These are phyloP conservation scores for Zarea fungicola DNA, from an alignment of 2,329 filamentous ascomycete genomes.

Conservation along the genomic window DNA sequence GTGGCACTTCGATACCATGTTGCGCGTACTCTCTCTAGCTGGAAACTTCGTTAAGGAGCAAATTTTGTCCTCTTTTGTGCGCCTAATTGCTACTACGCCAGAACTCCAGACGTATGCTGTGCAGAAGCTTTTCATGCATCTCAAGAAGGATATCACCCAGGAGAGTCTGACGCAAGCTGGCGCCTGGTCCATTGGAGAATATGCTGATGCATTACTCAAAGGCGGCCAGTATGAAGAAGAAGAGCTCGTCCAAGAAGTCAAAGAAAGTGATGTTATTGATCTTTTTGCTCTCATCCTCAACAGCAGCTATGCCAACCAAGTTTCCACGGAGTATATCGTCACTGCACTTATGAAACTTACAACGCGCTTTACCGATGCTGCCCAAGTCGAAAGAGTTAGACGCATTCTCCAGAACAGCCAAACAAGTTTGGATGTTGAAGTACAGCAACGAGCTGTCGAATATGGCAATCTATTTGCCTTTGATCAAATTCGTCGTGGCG, in stretches of 20 bases:
- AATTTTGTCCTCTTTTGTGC: slow-evolving; percentile 93
- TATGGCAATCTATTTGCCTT: slow-evolving; percentile 92
- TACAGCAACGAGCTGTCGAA: slow-evolving; percentile 93
- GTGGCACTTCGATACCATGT: slow-evolving; percentile 98
- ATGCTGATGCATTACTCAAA: slow-evolving; percentile 80
- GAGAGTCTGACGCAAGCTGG: slow-evolving; percentile 91
- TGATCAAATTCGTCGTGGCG: slow-evolving; percentile 80
- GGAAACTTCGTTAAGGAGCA: slow-evolving; percentile 98
- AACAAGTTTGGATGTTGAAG: slow-evolving; percentile 86
- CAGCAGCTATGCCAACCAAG: slow-evolving; percentile 89
- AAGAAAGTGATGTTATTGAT: slow-evolving; percentile 85
- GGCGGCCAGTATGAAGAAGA: slow-evolving; percentile 93
- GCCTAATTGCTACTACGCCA: slow-evolving; percentile 87
- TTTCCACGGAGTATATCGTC: slow-evolving; percentile 91
- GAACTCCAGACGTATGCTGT: slow-evolving; percentile 95
- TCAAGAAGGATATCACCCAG: slow-evolving; percentile 96
- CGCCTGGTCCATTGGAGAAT: slow-evolving; percentile 97
- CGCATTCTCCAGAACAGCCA: slow-evolving; percentile 72
- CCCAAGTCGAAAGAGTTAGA: slow-evolving; percentile 82
- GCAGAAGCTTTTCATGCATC: slow-evolving; percentile 83
- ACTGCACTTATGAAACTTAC: slow-evolving; percentile 94
- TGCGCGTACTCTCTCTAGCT: slow-evolving; percentile 86
- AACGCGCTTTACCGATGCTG: slow-evolving; percentile 73
- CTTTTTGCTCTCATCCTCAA: slow-evolving; percentile 89
- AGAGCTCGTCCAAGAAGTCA: slow-evolving; percentile 74